Base-by-base conservation (phyloP, 768 basidiomycete genomes). In the Infundibulicybe gibba region DNA sequence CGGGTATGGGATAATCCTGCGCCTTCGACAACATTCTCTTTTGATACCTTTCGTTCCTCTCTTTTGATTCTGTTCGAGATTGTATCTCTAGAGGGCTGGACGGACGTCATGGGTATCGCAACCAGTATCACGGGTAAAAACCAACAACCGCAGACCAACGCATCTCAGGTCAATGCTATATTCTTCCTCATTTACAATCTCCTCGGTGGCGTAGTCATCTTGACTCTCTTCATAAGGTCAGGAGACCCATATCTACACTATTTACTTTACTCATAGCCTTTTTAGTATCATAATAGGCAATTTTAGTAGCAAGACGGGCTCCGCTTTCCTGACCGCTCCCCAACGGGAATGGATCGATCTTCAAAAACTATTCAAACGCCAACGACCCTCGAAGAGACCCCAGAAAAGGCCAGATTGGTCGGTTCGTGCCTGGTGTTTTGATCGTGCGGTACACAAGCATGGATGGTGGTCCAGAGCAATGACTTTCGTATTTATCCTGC, bases 331-430 rank as follows among this genome's bases (percentile, higher is more conserved):
- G 30, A 97, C 94, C 0, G 76, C 84, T 47, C 76, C 92, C 13
- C 95, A 97, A 56, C 74, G 87, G 45, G 91, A 93, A 62, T 98
- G 94, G 94, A 89, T 94, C 48, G 93, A 97, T 64, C 66, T 98
- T 16, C 81, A 91, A 53, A 94, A 91, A 60, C 73, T 94, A 41
- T 85, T 98, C 63, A 85, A 75, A 47, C 83, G 91, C 16, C 92
- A 97, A 59, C 76, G 79, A 17, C 94, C 94, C 1, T 90, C 92
- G 0, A 89, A 87, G 57, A 71, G 91, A 19, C 95, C 95, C 0
- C 75, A 79, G 43, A 59, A 49, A 13, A 72, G 76, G 14, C 92
- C 92, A 0, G 65, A 63, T 0, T 74, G 65, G 50, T 52, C 55
- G 0, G 55, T 92, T 25, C 75, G 86, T 44, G 72, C 76, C 16